Evolutionary conservation across 2,329 filamentous ascomycete genomes (phyloP).

Genomic region (Didymellaceae sp.): DNA sequence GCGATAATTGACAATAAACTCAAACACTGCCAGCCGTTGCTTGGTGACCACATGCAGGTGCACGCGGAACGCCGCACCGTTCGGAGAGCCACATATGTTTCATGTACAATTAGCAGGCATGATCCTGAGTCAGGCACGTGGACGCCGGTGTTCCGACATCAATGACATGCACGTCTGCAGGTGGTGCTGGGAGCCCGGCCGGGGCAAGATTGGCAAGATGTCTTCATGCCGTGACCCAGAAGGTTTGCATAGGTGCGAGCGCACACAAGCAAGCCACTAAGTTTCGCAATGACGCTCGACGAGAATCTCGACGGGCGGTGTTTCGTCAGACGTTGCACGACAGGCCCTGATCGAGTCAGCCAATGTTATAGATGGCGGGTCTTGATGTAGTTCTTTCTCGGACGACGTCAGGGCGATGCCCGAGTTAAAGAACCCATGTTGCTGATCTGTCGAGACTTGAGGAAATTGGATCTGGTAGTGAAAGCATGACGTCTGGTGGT

Average conservation of each 20-base stretch:
- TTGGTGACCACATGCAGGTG: constrained; percentile 11
- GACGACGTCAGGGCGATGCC: constrained; percentile 5
- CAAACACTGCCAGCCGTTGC: constrained; percentile 4
- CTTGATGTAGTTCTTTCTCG: background rate
- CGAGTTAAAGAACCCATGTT: background rate
- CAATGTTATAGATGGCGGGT: background rate
- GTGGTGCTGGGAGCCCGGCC: background rate
- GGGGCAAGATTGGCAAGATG: background rate
- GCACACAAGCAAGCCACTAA: constrained; percentile 7
- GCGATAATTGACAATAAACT: constrained; percentile 12
- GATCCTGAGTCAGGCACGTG: constrained; percentile 18
- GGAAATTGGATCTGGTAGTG: background rate
- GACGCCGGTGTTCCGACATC: constrained; percentile 7
- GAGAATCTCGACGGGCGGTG: constrained; percentile 18
- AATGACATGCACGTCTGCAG: constrained; percentile 3
- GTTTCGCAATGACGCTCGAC: constrained; percentile 20
- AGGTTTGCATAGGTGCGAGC: background rate
- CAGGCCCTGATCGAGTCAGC: constrained; percentile 15
- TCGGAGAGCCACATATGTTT: constrained; percentile 8
- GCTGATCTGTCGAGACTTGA: constrained; percentile 3
- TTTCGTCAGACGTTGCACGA: constrained; percentile 31
- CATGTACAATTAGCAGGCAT: constrained; percentile 15
- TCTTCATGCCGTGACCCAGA: background rate
- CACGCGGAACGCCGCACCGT: constrained; percentile 4
- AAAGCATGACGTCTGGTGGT: constrained; percentile 6